Conservation (phyloP, 768 basidiomycete species). For the Lactifluus subvellereus region DNA sequence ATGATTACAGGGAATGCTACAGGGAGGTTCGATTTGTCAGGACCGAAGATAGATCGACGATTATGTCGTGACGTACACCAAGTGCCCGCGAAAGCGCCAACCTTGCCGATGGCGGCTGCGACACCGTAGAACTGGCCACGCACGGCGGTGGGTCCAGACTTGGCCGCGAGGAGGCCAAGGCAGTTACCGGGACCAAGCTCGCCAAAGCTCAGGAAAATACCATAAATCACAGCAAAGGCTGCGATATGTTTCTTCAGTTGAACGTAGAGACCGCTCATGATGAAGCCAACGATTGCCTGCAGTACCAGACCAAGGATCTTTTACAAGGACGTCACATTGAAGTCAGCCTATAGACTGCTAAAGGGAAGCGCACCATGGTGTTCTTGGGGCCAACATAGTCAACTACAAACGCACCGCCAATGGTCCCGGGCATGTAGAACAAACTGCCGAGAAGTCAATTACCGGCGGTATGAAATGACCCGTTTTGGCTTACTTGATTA, state of each 20-base stretch:
- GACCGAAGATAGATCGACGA: not conserved
- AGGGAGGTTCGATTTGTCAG: conserved; percentile 1
- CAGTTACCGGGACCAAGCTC: conserved; percentile 88
- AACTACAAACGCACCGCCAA: conserved; percentile 69
- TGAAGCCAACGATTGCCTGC: conserved; percentile 76
- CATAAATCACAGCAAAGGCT: conserved; percentile 84
- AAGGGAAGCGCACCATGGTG: conserved; percentile 49
- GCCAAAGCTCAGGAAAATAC: conserved; percentile 85
- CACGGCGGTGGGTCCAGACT: conserved; percentile 78
- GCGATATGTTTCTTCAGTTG: conserved; percentile 56
- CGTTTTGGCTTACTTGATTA: conserved; percentile 59
- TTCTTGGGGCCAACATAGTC: conserved; percentile 72
- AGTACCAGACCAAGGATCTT: conserved; percentile 66
- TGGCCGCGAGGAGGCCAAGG: conserved; percentile 78
- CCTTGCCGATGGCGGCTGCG: conserved; percentile 81
- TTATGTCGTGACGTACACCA: conserved; percentile 48
- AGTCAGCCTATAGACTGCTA: conserved; percentile 6
- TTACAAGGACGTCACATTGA: not conserved
- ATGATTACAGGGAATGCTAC: conserved; percentile 66
- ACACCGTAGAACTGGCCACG: conserved; percentile 83
- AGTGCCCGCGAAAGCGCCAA: conserved; percentile 79
- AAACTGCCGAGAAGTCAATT: conserved; percentile 33
- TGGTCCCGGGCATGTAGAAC: conserved; percentile 67
- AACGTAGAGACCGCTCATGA: conserved; percentile 80
- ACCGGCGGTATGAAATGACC: conserved; percentile 31